Evolutionary conservation across 345 rosid species (phyloP).

Genomic region (Eucalyptus microcorys): DNA sequence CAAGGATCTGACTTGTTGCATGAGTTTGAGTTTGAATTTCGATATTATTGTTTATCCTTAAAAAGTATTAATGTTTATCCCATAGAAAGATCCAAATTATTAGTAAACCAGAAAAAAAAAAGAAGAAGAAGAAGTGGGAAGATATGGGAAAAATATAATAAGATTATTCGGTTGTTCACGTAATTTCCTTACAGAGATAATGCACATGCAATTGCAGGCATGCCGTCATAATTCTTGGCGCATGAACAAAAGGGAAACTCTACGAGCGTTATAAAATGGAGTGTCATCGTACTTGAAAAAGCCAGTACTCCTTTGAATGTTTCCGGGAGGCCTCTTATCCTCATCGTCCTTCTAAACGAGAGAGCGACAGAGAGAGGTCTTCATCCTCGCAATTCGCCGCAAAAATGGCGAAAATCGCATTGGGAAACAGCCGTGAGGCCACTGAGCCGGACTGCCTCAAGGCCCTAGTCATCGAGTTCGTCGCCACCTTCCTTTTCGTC

Average conservation of each 20-base stretch:
- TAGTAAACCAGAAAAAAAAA: background rate
- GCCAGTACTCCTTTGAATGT: background rate
- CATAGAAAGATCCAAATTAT: background rate
- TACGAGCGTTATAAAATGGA: background rate
- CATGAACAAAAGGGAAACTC: background rate
- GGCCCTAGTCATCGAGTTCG: conserved; percentile 73
- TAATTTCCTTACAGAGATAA: background rate
- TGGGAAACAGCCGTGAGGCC: conserved; percentile 48
- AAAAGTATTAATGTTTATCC: background rate
- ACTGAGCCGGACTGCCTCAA: conserved; percentile 58
- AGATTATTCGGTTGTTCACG: background rate
- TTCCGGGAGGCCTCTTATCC: background rate
- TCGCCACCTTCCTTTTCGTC: conserved; percentile 79
- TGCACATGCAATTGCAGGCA: background rate
- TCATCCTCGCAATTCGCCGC: background rate
- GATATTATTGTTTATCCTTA: background rate
- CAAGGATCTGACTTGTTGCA: background rate
- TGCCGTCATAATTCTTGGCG: background rate
- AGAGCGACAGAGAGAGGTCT: background rate
- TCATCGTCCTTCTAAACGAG: background rate
- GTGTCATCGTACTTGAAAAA: background rate
- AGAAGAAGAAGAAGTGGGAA: background rate
- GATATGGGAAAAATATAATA: background rate
- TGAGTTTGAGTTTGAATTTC: background rate
- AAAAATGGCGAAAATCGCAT: conserved; percentile 54